phyloP scores from a whole-genome alignment of 192 early-diverging fungal genomes.

The Backusella macrospora region DNA sequence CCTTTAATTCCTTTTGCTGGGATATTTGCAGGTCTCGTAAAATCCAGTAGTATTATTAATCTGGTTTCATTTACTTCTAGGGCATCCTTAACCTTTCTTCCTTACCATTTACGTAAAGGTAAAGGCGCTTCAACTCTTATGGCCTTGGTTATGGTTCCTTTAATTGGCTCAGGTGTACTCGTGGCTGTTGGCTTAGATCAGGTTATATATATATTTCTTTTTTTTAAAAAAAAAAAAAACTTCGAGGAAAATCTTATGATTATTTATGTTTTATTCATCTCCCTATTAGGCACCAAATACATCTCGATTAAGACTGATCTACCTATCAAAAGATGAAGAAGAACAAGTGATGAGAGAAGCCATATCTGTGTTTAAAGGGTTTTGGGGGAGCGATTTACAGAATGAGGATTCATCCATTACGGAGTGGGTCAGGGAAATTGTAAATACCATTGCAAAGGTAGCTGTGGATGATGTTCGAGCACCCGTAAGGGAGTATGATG shows the following conservation, averaged over 20 bases:
- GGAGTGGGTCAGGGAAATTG: constrained; percentile 37
- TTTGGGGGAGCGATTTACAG: constrained; percentile 14
- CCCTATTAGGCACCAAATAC: constrained; percentile 52
- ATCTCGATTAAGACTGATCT: constrained; percentile 50
- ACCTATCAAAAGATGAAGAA: constrained; percentile 54
- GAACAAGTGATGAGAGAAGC: constrained; percentile 37
- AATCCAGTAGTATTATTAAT: constrained; percentile 38
- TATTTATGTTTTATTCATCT: not conserved
- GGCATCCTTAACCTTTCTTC: constrained; percentile 39
- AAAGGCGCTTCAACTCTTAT: constrained; percentile 9
- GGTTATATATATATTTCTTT: constrained; percentile 6
- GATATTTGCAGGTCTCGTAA: constrained; percentile 26
- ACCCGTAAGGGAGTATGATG: constrained; percentile 32
- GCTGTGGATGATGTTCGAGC: constrained; percentile 35
- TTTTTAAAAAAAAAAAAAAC: not conserved
- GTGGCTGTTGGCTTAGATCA: constrained; percentile 38
- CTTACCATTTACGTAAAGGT: constrained; percentile 31
- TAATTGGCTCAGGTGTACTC: constrained; percentile 32
- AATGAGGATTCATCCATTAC: constrained; percentile 22
- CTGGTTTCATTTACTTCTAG: constrained; percentile 40
- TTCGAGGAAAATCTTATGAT: too few species aligned
- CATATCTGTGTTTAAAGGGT: constrained; percentile 9
- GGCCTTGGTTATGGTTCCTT: constrained; percentile 33
- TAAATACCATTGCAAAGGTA: constrained; percentile 32
- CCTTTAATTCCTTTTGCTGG: constrained; percentile 41